Evolutionary conservation across 1,284 basidiomycete species (phyloP), one percentile per base, ranked within the genome.

Genomic region (Tylopilus orsonianus): DNA sequence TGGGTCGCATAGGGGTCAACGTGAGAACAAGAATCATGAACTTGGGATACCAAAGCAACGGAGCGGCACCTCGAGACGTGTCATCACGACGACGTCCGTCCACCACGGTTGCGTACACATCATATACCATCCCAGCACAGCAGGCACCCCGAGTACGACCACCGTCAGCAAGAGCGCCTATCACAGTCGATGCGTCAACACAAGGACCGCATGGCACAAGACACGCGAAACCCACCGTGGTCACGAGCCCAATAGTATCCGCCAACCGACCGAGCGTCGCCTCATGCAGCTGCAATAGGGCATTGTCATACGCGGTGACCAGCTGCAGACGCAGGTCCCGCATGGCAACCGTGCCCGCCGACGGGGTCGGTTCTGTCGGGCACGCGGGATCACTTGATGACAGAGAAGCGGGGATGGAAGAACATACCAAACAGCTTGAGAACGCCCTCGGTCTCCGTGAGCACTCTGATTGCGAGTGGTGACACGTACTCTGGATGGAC

Each of bases 371-470:
- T 45, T 65, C 64, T 65, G 30, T 30, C 8, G 22, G 3, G 12
- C 16, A 37, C 16, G 10, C 5, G 10, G 10, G 26, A 26, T 6
- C 6, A 26, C 29, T 8, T 13, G 29, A 13, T 30, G 29, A 30
- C 10, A 26, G 7, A 13, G 29, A 14, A 30, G 14, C 29, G 29
- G 29, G 26, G 26, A 26, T 10, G 10, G 10, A 26, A 26, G 10
- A 26, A 26, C 60, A 23, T 16, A 68, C 64, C 65, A 23, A 56
- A 68, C 2, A 69, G 46, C 23, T 66, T 66, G 16, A 67, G 53
- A 0, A 61, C 46, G 5, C 64, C 67, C 33, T 61, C 53, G 1
- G 32, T 27, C 38, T 64, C 66, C 3, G 64, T 55, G 27, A 65
- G 58, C n/a, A 64, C 64, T 16, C 45, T 24, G 1, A 65, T 4